Conservation (phyloP, 139 green algal species). For the Nannochloris sp. region DNA sequence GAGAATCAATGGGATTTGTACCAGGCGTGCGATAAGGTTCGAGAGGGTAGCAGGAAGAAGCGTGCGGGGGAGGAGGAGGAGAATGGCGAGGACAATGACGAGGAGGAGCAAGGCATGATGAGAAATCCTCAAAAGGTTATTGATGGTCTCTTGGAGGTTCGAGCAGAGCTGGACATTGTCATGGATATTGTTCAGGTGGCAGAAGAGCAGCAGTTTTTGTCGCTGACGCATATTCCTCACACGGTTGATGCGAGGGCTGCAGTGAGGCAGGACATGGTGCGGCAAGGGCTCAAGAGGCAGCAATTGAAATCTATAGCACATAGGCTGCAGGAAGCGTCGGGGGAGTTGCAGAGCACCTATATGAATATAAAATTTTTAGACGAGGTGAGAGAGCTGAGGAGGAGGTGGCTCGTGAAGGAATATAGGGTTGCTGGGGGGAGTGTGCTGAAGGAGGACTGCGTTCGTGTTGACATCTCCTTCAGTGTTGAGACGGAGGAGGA, state of each 20-base stretch:
- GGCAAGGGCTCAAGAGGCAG: too few relatives aligned
- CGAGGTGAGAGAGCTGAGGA: not conserved
- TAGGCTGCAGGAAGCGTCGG: too few relatives aligned
- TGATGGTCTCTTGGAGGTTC: conserved; percentile 16
- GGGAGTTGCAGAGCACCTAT: too few relatives aligned
- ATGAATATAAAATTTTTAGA: not conserved
- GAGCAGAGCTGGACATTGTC: conserved; percentile 28
- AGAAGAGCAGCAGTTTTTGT: conserved; percentile 32
- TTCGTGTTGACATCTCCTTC: not conserved
- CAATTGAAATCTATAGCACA: too few relatives aligned
- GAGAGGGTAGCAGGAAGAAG: not conserved
- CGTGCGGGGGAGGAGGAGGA: not conserved
- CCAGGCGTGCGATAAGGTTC: too few relatives aligned
- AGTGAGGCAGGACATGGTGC: too few relatives aligned
- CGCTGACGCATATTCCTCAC: not conserved
- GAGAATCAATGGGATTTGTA: too few relatives aligned
- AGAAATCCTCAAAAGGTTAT: conserved; percentile 15
- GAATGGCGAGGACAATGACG: not conserved
- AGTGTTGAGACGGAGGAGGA: not conserved
- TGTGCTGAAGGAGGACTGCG: not conserved
- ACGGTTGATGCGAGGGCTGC: not conserved
- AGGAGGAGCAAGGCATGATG: not conserved
- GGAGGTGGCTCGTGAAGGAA: not conserved
- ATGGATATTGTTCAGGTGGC: conserved; percentile 19
- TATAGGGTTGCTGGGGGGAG: conserved; percentile 1